Base-by-base conservation (phyloP, 805 yeast species). In the Starmerella bombicola region DNA sequence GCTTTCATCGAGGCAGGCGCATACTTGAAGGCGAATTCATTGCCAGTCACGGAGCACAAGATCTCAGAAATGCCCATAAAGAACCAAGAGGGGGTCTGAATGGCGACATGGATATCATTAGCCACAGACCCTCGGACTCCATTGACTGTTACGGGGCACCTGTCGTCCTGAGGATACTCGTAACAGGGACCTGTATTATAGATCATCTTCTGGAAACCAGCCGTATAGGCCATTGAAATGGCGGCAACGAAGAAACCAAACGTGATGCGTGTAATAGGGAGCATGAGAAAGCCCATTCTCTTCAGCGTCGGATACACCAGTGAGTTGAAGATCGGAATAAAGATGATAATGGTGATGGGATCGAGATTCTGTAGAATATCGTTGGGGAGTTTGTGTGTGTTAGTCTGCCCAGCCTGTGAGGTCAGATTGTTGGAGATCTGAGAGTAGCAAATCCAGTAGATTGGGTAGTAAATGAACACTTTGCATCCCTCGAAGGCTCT, bases 21-120 rank as follows among this genome's bases (percentile, higher is more conserved):
- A 64, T 80, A 78, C 21, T 85, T 75, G 63, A 78, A 81, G 16
- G 93, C 93, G 56, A 78, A 80, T 63, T 81, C 91, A 51, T 78
- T 70, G 52, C 88, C 91, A 18, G 91, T 80, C 52, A 80, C 73
- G 39, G 81, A 77, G 24, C 86, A 85, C 51, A 81, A 71, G 49
- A 80, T 80, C 61, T 81, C 93, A 15, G 85, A 73, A 40, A 78
- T 57, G 10, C 81, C 88, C 59, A 78, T 74, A 48, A 81, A 62
- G 32, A 78, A 69, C 60, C 80, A 81, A 3, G 84, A 79, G 15
- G 79, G 79, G n/a, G 70, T 66, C 63, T 80, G 86, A 46, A 74
- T 65, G 49, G 81, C 82, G 49, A 81, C 75, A 57, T 78, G 79
- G 35, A 78, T 65, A 39, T 67, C 59, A 55, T 73, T 72, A 31